Base-by-base conservation (phyloP, 148 eudicot species). In the Fagopyrum esculentum region DNA sequence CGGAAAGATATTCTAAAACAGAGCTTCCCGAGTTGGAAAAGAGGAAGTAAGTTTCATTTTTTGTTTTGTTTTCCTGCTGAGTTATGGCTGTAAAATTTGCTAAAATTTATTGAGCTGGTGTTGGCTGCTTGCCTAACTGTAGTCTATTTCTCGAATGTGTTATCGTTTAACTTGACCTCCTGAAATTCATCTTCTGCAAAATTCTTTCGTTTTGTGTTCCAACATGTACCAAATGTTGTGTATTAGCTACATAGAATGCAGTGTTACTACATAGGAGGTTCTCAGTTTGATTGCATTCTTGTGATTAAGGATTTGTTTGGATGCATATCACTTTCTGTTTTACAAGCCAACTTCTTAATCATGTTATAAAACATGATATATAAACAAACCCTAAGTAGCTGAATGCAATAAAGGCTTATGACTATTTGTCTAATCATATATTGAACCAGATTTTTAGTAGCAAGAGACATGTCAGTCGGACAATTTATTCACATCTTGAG, bases 1-100 rank as follows among this genome's bases (percentile, higher is more conserved):
- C 84, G 56, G 97, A 94, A 79, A 89, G 90, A 76, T 88, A 88
- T 79, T 71, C 95, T 17, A 87, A 87, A 77, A 81, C 89, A 17
- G 96, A 91, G 77, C 91, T 94, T 77, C 97, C 92, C 69, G 92
- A 81, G 50, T 80, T 94, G 82, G 97, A 94, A 76, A 94, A 94
- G 90, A 91, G 84, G 80, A 94, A 94, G 97, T 93, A 60, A 77
- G 98, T 80, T 54, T 15, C 43, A 51, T 72, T 15, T 61, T 60
- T 60, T 26, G 10, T n/a, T 9, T 19, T 49, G 60, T 45, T 13
- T 45, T 19, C 8, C n/a, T 45, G 4, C 54, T 19, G 35, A 59
- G 29, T 59, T 59, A 59, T 22, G n/a, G 1, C 1, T 59, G 51
- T 48, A 48, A 48, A 48, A 48, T 48, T 48, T 48, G 11, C 11